Evolutionary conservation across 495 filamentous ascomycete genomes (phyloP).

Genomic region (Xylaria castorea): DNA sequence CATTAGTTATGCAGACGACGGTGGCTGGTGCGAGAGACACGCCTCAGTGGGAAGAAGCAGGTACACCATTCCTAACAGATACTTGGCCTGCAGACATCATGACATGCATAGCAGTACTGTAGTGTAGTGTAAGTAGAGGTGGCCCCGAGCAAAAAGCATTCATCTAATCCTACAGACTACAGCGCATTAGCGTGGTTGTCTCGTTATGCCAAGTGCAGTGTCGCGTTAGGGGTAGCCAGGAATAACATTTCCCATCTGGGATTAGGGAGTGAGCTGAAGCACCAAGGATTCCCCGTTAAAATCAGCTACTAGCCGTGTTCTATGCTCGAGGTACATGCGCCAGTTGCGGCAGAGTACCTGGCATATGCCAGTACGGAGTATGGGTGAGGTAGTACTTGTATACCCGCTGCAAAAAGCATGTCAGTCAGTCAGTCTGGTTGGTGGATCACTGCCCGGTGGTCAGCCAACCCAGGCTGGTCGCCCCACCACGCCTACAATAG

Average conservation of each 20-base stretch:
- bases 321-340: neutral
- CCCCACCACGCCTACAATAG: slow-evolving; percentile 11
- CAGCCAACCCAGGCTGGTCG: neutral
- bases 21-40: slow-evolving; percentile 14
- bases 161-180: slow-evolving; percentile 1
- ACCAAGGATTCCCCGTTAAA: slow-evolving; percentile 20
- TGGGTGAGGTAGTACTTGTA: neutral
- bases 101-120: slow-evolving; percentile 7
- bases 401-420: slow-evolving; percentile 3
- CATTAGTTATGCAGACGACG: neutral
- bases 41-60: slow-evolving; percentile 1
- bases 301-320: slow-evolving; percentile 11
- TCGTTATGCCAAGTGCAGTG: slow-evolving; percentile 7
- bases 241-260: slow-evolving; percentile 20
- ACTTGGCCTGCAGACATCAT: slow-evolving; percentile 3
- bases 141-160: neutral
- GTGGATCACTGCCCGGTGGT: neutral
- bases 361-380: neutral
- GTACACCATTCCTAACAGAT: neutral
- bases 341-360: neutral
- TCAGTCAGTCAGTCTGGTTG: neutral
- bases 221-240: slow-evolving; percentile 12
- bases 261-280: slow-evolving; percentile 19
- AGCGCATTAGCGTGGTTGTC: slow-evolving; percentile 8
- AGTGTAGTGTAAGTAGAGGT: neutral